Percentiles rank a stretch among this genome's conserved stretches.
Conservation (phyloP, 2,329 filamentous ascomycete species). For the Boeremia lycopersici region DNA sequence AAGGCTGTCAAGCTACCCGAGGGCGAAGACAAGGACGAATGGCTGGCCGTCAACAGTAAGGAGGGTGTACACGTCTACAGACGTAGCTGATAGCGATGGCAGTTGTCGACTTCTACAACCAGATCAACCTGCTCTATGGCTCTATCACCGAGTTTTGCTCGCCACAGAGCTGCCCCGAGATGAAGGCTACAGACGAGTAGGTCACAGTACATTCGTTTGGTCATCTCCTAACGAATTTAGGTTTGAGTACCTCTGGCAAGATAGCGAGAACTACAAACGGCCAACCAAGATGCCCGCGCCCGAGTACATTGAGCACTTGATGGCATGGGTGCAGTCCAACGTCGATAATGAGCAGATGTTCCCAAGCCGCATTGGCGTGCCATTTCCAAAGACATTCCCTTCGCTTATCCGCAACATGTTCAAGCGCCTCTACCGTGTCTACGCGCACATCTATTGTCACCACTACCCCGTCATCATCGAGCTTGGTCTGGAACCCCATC, state of each 20-base stretch:
- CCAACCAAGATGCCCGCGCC: conserved; percentile 98
- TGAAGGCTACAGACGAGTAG: conserved; percentile 99
- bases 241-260: conserved; percentile 99
- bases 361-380: conserved; percentile 91
- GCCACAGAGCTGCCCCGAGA: conserved; percentile 94
- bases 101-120: conserved; percentile 99
- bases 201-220: conserved; percentile 26
- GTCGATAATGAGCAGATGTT: conserved; percentile 96
- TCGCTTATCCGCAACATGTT: conserved; percentile 98
- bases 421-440: conserved; percentile 98
- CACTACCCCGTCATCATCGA: conserved; percentile 97
- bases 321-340: conserved; percentile 94
- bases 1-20: conserved; percentile 98
- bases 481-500: conserved; percentile 91
- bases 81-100: conserved; percentile 16
- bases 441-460: conserved; percentile 96
- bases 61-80: background rate
- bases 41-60: conserved; percentile 95
- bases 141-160: conserved; percentile 99
- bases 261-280: conserved; percentile 89
- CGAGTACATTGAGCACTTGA: conserved; percentile 96
- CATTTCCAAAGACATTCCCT: conserved; percentile 89
- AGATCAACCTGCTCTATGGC: conserved; percentile 98
- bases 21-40: conserved; percentile 96
- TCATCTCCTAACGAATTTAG: conserved; percentile 51